Conservation (phyloP, 2,329 filamentous ascomycete species). For the Rosellinia necatrix region DNA sequence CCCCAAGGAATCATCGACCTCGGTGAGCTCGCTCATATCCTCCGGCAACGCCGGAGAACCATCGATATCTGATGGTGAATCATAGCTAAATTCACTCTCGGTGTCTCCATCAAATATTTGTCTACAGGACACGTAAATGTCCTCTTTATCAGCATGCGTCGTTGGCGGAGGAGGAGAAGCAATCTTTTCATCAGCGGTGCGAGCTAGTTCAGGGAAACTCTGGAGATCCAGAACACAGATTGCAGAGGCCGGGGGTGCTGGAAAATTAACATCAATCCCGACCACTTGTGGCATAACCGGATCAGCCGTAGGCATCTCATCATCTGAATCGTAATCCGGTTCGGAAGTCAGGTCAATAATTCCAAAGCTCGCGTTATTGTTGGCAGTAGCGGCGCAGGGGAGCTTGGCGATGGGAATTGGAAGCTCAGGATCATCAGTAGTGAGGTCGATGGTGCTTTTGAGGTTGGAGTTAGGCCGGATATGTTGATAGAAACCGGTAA, state of each 20-base stretch:
- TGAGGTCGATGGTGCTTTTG: conserved; percentile 32
- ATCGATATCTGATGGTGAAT: not conserved
- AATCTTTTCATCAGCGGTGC: not conserved
- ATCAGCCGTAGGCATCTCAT: conserved; percentile 4
- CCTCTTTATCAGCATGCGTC: conserved; percentile 1
- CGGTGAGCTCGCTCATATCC: conserved; percentile 6
- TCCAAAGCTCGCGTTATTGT: conserved; percentile 25
- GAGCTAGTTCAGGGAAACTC: not conserved
- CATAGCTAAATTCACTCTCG: not conserved
- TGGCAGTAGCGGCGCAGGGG: not conserved
- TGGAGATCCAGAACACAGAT: not conserved
- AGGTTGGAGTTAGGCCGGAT: not conserved
- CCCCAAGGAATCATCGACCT: not conserved
- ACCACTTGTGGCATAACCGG: not conserved
- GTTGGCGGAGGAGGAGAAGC: not conserved
- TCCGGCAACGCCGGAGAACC: conserved; percentile 13
- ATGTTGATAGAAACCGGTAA: not conserved
- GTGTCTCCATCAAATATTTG: conserved; percentile 12
- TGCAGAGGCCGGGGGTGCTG: not conserved
- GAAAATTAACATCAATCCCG: not conserved
- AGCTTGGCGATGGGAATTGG: not conserved
- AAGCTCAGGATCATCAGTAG: conserved; percentile 27
- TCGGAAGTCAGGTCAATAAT: conserved; percentile 36
- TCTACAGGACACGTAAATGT: not conserved
- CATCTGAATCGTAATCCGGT: conserved; percentile 23